Percentiles rank a stretch among this genome's conserved stretches.
phyloP scores from a whole-genome alignment of 164 flowering plant genomes.

The Liquidambar formosana region DNA sequence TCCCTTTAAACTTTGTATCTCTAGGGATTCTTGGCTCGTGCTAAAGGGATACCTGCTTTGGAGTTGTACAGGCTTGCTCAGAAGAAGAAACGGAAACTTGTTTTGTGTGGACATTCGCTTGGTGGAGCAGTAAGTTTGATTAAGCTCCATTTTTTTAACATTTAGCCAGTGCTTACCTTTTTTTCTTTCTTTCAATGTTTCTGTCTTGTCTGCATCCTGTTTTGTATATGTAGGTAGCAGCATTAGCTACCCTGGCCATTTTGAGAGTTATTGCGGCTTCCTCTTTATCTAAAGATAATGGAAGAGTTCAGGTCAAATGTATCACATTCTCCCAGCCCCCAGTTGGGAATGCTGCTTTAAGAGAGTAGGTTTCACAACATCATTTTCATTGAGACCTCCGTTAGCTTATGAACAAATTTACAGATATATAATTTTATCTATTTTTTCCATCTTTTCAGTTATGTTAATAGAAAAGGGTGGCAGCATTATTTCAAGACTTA shows the following conservation, averaged over 20 bases:
- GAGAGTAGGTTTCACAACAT: constrained; percentile 64
- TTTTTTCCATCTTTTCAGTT: constrained; percentile 45
- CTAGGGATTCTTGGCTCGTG: constrained; percentile 96
- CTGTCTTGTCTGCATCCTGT: constrained; percentile 1
- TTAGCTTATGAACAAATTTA: neutral
- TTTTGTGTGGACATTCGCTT: constrained; percentile 97
- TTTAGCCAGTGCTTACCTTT: neutral
- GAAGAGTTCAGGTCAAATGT: constrained; percentile 76
- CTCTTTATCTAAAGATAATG: constrained; percentile 63
- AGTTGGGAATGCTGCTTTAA: constrained; percentile 94
- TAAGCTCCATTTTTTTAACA: neutral
- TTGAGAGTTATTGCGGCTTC: constrained; percentile 84
- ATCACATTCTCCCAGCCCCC: constrained; percentile 99
- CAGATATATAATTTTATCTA: neutral
- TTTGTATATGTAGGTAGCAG: constrained; percentile 70
- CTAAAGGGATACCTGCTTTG: constrained; percentile 98
- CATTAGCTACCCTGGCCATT: constrained; percentile 90
- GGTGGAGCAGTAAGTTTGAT: constrained; percentile 93
- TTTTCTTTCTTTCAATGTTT: neutral
- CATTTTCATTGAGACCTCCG: constrained; percentile 1
- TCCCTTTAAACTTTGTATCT: constrained; percentile 8
- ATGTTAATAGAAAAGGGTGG: constrained; percentile 91
- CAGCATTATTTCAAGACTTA: constrained; percentile 87
- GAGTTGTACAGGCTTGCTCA: constrained; percentile 96
- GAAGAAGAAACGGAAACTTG: constrained; percentile 91